Evolutionary conservation across 352 stramenopile genomes (phyloP), one percentile per base, ranked within the genome.

Genomic region (Phytopythium cucurbitacearum): DNA sequence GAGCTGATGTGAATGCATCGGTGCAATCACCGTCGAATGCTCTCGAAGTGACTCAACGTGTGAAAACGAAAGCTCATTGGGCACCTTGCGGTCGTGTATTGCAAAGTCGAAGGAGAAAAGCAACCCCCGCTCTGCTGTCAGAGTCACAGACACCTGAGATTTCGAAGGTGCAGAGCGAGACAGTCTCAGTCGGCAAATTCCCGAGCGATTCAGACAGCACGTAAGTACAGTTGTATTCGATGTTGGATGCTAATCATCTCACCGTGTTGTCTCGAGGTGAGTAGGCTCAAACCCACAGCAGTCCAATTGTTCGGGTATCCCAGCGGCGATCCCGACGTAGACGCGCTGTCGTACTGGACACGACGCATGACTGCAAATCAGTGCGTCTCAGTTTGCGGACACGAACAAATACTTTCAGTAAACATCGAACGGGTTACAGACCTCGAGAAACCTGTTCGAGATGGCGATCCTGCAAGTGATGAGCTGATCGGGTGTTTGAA

Each of bases 31-130:
- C 7, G 10, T 32, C 16, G 32, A 15, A 3, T 2, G 35, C 32
- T 7, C n/a, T 37, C 13, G 28, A 13, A 12, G 6, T 16, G 32
- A 39, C 48, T 53, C 7, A 62, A 3, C n/a, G 32, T 1, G 4
- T 32, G 13, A 56, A 43, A 9, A 32, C 48, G 1, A 78, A 74
- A 56, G 69, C 73, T 0, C 0, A 39, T 3, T 87, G 76, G 76
- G 73, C 73, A 7, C 73, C 73, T 0, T 87, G 76, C 47, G 66
- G 60, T 3, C 52, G 61, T n/a, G 16, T 70, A 5, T 70, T 72
- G 40, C 67, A 76, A 40, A 4, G 3, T 5, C 8, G 32, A 40
- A 3, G 3, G 28, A 9, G 42, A 34, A 7, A n/a, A 3, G 0
- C 15, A 48, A 13, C 9, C 16, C 8, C 8, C n/a, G 3, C 6